Evolutionary conservation across 2,329 filamentous ascomycete species (phyloP), one percentile per base, ranked within the genome.

Genomic region (Trichoderma oligosporum): DNA sequence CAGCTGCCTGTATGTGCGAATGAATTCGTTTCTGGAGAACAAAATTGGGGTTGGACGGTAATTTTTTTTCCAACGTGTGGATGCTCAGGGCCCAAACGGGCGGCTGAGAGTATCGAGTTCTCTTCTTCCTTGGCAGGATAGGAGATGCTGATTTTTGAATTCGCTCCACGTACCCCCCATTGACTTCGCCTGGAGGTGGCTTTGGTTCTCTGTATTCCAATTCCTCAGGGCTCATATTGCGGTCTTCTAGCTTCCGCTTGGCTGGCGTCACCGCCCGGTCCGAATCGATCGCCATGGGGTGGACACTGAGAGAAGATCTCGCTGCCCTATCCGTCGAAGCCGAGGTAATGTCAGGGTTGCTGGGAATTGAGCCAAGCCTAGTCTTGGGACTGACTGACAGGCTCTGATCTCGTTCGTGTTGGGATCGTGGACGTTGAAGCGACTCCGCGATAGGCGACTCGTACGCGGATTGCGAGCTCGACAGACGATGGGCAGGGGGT

Each of bases 361-460:
- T 78, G 58, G 74, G 75, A 35, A 82, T 67, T 63, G 79, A 82
- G 36, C 78, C 74, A 14, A 86, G 74, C 61, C 82, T 78, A 33
- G 88, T 91, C 73, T 90, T 91, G 27, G 90, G 89, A 68, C 88
- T 93, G 49, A 93, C 83, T 66, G 88, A 92, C 53, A 87, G 71
- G 68, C 86, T 89, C 48, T 81, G 77, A 60, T 89, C 88, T 65
- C 87, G 82, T 56, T 90, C 86, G 61, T 79, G 79, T 47, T 79
- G 78, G 41, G 80, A 79, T 58, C 79, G 75, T 41, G 79, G 77
- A 67, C 81, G 71, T 70, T 75, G 75, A 61, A 76, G 76, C 41
- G 73, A 69, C 60, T 78, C 75, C 36, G 69, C 65, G 18, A 66
- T 65, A 16, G 72, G 68, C 33, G 73, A 72, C 51, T 80, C 78